These are phyloP conservation scores for Penicilliopsis zonata DNA, from an alignment of 495 filamentous ascomycete species.

Conservation along the genomic window DNA sequence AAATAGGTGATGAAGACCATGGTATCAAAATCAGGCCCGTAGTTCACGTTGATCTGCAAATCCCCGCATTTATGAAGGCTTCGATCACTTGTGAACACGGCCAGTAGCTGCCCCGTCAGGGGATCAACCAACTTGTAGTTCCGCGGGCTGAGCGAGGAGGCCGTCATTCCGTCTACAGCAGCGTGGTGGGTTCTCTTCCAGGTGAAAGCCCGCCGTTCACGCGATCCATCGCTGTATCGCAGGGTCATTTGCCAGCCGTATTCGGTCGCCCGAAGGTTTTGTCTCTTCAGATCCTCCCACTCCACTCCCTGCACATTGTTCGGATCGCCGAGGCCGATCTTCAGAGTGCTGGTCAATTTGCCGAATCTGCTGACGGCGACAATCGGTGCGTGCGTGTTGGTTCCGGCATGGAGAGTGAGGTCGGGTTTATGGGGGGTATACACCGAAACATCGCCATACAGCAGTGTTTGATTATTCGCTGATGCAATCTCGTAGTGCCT, in stretches of 20 bases:
- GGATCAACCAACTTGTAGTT: constrained; percentile 4
- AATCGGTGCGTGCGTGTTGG: not conserved
- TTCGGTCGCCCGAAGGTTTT: not conserved
- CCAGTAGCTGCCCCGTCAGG: constrained; percentile 1
- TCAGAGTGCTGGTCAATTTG: not conserved
- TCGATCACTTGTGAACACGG: constrained; percentile 1
- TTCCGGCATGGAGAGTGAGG: not conserved
- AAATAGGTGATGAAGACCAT: constrained; percentile 2
- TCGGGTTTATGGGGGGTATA: not conserved
- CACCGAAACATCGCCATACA: not conserved
- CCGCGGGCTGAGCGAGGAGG: not conserved
- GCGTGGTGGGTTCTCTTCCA: constrained; percentile 3
- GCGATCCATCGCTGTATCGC: not conserved
- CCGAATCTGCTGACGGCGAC: not conserved
- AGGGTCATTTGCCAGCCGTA: not conserved
- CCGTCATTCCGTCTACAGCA: not conserved
- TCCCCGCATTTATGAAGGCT: constrained; percentile 1
- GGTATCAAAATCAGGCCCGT: constrained; percentile 3
- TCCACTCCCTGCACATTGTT: not conserved
- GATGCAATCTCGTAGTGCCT: no score
- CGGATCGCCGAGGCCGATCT: not conserved
- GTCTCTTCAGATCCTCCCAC: not conserved
- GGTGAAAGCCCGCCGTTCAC: not conserved
- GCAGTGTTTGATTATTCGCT: no score
- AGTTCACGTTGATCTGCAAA: constrained; percentile 5